A percentile compares a stretch with the other conserved stretches of the same genome.
Conservation (phyloP, 768 basidiomycete genomes). For the Macrolepiota dolichaula region DNA sequence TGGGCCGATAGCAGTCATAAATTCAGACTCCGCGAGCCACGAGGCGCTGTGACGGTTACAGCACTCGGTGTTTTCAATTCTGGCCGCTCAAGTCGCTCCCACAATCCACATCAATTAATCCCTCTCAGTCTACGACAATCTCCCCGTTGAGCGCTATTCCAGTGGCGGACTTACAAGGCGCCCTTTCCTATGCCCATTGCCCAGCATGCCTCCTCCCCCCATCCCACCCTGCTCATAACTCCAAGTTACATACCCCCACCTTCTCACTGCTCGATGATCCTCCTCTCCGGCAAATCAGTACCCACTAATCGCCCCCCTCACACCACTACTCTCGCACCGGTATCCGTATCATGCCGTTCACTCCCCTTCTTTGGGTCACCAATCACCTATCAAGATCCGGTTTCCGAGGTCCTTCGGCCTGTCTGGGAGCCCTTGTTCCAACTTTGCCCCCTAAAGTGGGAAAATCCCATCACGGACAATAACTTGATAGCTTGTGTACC, state of each 20-base stretch:
- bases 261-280: not conserved
- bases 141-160: conserved; percentile 11
- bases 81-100: conserved; percentile 10
- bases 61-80: conserved; percentile 8
- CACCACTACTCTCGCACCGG: conserved; percentile 23
- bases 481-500: conserved; percentile 18
- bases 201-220: conserved; percentile 7
- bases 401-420: conserved; percentile 32
- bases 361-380: conserved; percentile 22
- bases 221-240: not conserved
- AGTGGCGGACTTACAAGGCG: conserved; percentile 15
- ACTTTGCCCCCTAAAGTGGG: conserved; percentile 2
- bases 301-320: conserved; percentile 13
- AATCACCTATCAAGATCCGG: conserved; percentile 44
- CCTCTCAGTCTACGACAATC: conserved; percentile 1
- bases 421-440: conserved; percentile 21
- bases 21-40: conserved; percentile 17
- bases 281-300: conserved; percentile 11
- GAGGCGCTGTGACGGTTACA: conserved; percentile 19
- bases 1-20: conserved; percentile 7
- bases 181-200: conserved; percentile 1
- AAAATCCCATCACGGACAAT: conserved; percentile 15
- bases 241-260: not conserved
- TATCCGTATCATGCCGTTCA: conserved; percentile 26
- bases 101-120: conserved; percentile 11